Base-by-base conservation (phyloP, 805 yeast genomes). In the Cyberlindnera xylosilytica region DNA sequence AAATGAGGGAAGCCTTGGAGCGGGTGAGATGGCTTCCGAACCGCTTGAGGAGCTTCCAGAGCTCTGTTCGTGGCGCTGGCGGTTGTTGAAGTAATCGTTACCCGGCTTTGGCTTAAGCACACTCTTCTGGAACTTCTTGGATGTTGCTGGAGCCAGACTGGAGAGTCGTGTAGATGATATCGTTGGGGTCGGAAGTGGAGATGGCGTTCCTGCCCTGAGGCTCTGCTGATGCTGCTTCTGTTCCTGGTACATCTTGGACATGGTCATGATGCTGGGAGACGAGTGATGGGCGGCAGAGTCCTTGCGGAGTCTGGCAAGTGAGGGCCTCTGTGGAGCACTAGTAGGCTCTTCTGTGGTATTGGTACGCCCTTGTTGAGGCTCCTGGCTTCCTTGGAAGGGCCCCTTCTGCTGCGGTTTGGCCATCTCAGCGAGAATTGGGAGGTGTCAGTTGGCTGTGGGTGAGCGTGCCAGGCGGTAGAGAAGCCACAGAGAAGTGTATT, bases 211-310 rank as follows among this genome's bases (percentile, higher is more conserved):
- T n/a, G 24, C 16, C 30, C 16, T 10, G 13, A n/a, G 10, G 10
- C 20, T 30, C 11, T 30, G 33, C 20, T 30, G 33, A 12, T 36
- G 44, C 23, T 47, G 47, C 20, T 47, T 41, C 35, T 45, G 50
- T 24, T 44, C 55, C 19, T 53, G 50, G 38, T 56, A 53, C 23
- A 57, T 22, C 38, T 49, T 54, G 6, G 60, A 57, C 34, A 57
- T 39, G 13, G 60, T 56, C 39, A 53, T 44, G 6, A 57, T 54
- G 36, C 57, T 52, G 11, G 60, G 47, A 6, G 57, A 39, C 6
- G 61, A 56, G 29, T 38, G 43, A 18, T 35, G 38, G 6, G 47
- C 42, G 4, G 42, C 47, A 4, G 47, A 44, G 15, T 29, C 20
- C 23, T 13, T 16, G 24, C 39, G 30, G n/a, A 44, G 34, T 3